These are phyloP conservation scores for Trichoderma pleuroti DNA, from an alignment of 2,329 filamentous ascomycete genomes.

Conservation along the genomic window DNA sequence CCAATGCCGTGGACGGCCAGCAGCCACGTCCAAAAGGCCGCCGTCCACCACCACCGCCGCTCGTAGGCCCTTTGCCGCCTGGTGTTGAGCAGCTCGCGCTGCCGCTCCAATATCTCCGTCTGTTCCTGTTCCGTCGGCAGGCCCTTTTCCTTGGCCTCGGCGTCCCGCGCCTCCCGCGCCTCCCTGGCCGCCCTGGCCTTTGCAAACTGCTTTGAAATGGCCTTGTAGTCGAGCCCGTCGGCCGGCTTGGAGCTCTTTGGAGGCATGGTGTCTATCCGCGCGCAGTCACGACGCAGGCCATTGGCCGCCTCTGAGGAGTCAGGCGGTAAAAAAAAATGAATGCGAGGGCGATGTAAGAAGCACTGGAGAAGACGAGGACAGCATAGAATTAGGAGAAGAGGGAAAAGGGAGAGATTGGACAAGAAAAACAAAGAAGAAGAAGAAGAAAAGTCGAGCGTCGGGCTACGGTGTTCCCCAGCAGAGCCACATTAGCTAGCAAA, in stretches of 20 bases:
- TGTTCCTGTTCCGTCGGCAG: slow-evolving; percentile 33
- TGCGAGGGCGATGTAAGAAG: neutral
- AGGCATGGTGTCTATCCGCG: slow-evolving; percentile 28
- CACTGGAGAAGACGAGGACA: neutral
- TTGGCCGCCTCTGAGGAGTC: slow-evolving; percentile 1
- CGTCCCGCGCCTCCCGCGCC: slow-evolving; percentile 38
- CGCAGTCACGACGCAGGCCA: slow-evolving; percentile 16
- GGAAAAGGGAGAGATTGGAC: neutral
- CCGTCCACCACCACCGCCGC: slow-evolving; percentile 53
- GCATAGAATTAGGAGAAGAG: neutral
- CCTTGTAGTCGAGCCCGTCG: slow-evolving; percentile 45
- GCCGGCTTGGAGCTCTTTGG: slow-evolving; percentile 26
- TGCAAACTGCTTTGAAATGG: slow-evolving; percentile 52
- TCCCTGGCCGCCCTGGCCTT: slow-evolving; percentile 49
- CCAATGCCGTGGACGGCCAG: slow-evolving; percentile 73
- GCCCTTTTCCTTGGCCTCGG: slow-evolving; percentile 30
- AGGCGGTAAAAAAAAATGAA: neutral
- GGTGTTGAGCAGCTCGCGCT: slow-evolving; percentile 46
- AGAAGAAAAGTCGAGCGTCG: neutral
- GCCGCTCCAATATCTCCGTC: slow-evolving; percentile 40
- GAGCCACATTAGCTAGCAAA: slow-evolving; percentile 9
- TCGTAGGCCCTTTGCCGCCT: slow-evolving; percentile 49
- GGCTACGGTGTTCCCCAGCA: slow-evolving; percentile 16
- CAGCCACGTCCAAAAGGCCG: slow-evolving; percentile 68
- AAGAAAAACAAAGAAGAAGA: neutral